Percentiles rank a stretch among this genome's conserved stretches.
These are phyloP conservation scores for Pseudodiploospora longispora DNA, from an alignment of 2,329 filamentous ascomycete genomes.

Conservation along the genomic window DNA sequence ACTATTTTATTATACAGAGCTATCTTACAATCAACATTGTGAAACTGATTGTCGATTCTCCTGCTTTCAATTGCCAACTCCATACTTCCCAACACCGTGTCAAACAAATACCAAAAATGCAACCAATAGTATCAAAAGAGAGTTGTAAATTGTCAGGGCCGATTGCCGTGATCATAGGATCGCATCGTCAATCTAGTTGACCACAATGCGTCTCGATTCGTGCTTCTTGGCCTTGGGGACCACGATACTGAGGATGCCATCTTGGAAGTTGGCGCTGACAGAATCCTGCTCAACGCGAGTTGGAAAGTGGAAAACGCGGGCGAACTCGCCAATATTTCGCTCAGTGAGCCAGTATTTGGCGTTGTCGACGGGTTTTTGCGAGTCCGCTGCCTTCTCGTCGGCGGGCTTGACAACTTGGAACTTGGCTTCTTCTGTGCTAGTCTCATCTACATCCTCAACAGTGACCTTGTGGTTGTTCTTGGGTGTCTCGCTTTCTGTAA, in stretches of 20 bases:
- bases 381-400: conserved; percentile 15
- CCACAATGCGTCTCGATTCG: conserved; percentile 45
- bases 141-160: no score
- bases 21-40: no score
- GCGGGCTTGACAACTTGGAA: conserved; percentile 16
- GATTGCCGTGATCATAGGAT: no score
- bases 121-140: no score
- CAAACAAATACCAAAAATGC: no score
- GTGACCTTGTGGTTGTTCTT: conserved; percentile 47
- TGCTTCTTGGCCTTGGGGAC: conserved; percentile 60
- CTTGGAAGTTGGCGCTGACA: conserved; percentile 54
- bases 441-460: conserved; percentile 53
- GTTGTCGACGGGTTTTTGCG: conserved; percentile 28
- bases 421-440: conserved; percentile 19
- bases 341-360: conserved; percentile 65
- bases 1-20: no score
- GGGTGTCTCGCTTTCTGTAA: conserved; percentile 31
- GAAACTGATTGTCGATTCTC: no score
- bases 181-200: conserved; percentile 32
- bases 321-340: conserved; percentile 59
- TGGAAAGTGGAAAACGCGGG: conserved; percentile 61
- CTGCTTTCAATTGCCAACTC: no score
- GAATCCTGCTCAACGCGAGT: conserved; percentile 52
- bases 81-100: no score
- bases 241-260: conserved; percentile 55